A percentile compares a stretch with the other conserved stretches of the same genome.
Evolutionary conservation across 2,329 filamentous ascomycete species (phyloP).

Genomic region (Orbilia oligospora): DNA sequence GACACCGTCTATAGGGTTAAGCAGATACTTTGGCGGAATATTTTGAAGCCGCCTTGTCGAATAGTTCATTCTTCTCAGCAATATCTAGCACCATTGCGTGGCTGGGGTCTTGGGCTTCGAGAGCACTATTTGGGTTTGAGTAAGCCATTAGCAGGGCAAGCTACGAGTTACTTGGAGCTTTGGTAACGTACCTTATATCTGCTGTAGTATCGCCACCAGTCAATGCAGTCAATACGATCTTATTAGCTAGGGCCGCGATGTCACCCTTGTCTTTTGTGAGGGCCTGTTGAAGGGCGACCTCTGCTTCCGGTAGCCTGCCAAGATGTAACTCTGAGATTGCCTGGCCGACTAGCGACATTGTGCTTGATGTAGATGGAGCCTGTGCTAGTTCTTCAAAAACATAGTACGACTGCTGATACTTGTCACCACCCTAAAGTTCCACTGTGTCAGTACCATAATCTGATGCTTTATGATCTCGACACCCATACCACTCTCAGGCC

Average conservation of each 20-base stretch:
- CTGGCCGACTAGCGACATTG: conserved; percentile 84
- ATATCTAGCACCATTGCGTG: conserved; percentile 82
- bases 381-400: conserved; percentile 97
- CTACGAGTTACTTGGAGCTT: neutral
- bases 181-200: conserved; percentile 73
- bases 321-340: conserved; percentile 93
- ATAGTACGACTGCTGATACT: conserved; percentile 97
- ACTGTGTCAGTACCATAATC: conserved; percentile 63
- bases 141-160: neutral
- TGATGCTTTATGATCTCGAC: neutral
- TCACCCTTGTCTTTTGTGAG: conserved; percentile 80
- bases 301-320: conserved; percentile 87
- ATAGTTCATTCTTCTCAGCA: conserved; percentile 86
- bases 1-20: conserved; percentile 64
- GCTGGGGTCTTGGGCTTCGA: conserved; percentile 74
- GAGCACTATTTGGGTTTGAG: conserved; percentile 69
- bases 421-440: conserved; percentile 81
- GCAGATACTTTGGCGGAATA: conserved; percentile 85
- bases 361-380: conserved; percentile 82
- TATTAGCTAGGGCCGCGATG: conserved; percentile 83
- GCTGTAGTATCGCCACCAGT: conserved; percentile 79
- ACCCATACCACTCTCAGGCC: conserved; percentile 82
- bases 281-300: conserved; percentile 86
- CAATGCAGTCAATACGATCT: conserved; percentile 83
- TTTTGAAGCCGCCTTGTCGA: conserved; percentile 87